These are phyloP conservation scores for Lithohypha guttulata DNA, from an alignment of 2,329 filamentous ascomycete genomes.

Conservation along the genomic window DNA sequence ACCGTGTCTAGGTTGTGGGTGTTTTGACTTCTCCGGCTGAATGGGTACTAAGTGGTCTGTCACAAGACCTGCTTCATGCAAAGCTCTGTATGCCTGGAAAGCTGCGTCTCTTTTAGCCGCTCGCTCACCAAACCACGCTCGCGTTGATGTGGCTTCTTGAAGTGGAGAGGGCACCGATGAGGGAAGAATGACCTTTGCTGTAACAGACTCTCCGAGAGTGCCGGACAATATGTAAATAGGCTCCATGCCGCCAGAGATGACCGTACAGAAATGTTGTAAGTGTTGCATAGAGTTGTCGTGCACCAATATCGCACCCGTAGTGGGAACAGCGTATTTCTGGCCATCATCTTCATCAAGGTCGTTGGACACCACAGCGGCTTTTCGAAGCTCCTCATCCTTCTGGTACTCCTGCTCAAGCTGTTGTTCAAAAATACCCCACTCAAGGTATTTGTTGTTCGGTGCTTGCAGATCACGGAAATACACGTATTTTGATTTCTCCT, in stretches of 20 bases:
- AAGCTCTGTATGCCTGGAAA: slow-evolving; percentile 62
- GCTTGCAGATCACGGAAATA: slow-evolving; percentile 33
- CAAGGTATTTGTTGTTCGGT: slow-evolving; percentile 27
- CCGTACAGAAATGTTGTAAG: slow-evolving; percentile 69
- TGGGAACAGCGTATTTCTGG: slow-evolving; percentile 9
- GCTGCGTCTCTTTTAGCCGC: slow-evolving; percentile 71
- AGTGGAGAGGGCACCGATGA: slow-evolving; percentile 54
- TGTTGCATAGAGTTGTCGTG: slow-evolving; percentile 65
- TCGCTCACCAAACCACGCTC: slow-evolving; percentile 58
- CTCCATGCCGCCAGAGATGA: slow-evolving; percentile 43
- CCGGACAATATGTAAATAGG: slow-evolving; percentile 56
- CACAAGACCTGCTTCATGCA: slow-evolving; percentile 61
- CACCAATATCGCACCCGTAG: slow-evolving; percentile 53
- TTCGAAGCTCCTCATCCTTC: slow-evolving; percentile 34
- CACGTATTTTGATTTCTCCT: slow-evolving; percentile 46
- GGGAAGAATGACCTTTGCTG: slow-evolving; percentile 60
- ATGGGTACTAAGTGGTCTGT: slow-evolving; percentile 67
- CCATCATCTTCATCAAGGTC: slow-evolving; percentile 41
- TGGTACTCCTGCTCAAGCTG: slow-evolving; percentile 59
- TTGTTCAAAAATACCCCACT: slow-evolving; percentile 58
- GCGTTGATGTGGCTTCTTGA: slow-evolving; percentile 42
- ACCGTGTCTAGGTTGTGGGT: slow-evolving; percentile 11
- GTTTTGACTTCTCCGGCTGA: slow-evolving; percentile 24
- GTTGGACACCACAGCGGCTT: slow-evolving; percentile 29
- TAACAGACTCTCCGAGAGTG: slow-evolving; percentile 16